Base-by-base conservation (phyloP, 2,329 filamentous ascomycete species). In the Rutstroemia sp. region DNA sequence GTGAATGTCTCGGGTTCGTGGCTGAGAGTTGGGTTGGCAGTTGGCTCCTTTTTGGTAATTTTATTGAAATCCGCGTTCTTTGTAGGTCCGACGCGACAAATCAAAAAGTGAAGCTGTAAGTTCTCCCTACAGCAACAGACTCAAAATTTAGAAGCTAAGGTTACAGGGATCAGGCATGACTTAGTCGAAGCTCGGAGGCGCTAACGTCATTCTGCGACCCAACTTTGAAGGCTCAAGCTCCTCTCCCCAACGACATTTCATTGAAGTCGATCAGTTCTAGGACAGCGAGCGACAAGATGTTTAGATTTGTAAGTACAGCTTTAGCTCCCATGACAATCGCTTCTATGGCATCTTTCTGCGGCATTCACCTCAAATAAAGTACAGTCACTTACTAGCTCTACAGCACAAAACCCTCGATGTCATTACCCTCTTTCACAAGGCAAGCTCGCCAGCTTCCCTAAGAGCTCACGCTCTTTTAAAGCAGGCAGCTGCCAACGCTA, bases 341-440 rank as follows among this genome's bases (percentile, higher is more conserved):
- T 30, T 23, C 5, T 38, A 23, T 4, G 5, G 23, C 23, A 23
- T 23, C 23, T 23, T 23, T 23, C 23, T 23, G 23, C 23, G 23
- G 23, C 23, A 23, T 23, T 36, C 10, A 40, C 40, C 17, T 39
- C 21, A 17, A 53, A 36, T 30, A 30, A 45, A 7, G 49, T 58
- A 50, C 58, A 10, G 53, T 53, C 17, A 54, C 46, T 14, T 44
- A 34, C 16, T 56, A n/a, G 36, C 8, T 21, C 9, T 5, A 17
- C 39, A 91, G 87, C 82, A 79, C 74, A 92, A 90, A 78, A 81
- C 87, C 63, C 81, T 89, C 72, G 92, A 97, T 77, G 89, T 95
- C 64, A 83, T 97, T 70, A 97, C 92, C 60, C 86, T 99, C 77
- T 99, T 97, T 79, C 92, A 96, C 81, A 88, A 89, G 73, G 82